Base-by-base conservation (phyloP, 1,284 basidiomycete species). In the Heterobasidion occidentale region DNA sequence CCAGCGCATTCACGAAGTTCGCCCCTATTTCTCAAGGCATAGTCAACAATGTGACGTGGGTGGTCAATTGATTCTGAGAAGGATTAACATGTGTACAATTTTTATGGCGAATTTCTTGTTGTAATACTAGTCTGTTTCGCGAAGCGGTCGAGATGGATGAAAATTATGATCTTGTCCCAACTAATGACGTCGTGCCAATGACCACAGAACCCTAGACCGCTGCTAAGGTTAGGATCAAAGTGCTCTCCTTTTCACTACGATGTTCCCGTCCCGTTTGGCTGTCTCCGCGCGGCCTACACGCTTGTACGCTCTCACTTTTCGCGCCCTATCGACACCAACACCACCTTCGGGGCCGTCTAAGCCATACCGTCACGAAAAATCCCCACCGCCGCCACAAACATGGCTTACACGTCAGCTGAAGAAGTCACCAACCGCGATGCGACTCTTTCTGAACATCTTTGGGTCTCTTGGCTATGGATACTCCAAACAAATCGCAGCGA, bases 351-450 rank as follows among this genome's bases (percentile, higher is more conserved):
- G 56, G 5, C 56, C 61, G 2, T 48, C 56, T 35, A 57, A 63
- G 51, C 56, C 61, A 19, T 66, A 65, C 55, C 56, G 57, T 19
- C 61, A 63, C 50, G 57, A 65, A 56, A 64, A 62, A 52, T 46
- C 57, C 5, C 55, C 59, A 7, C 46, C 59, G 9, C 60, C 56
- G 15, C 64, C 59, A 6, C 68, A 66, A 54, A 68, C 77, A 60
- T 88, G 87, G 86, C 70, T 89, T 48, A 80, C 86, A 5, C 74
- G 72, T 35, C 73, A 75, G 64, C 71, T 89, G 46, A 75, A 76
- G 60, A 67, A 75, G 42, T 83, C 79, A 9, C 83, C 85, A 0
- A 62, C 66, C 15, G 73, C 79, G 1, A 74, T 72, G 62, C 68
- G 70, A n/a, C 62, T 74, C 27, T 84, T 90, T 64, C 62, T 83